A percentile compares a stretch with the other conserved stretches of the same genome.
Evolutionary conservation across 202 grass and related monocot species (phyloP).

Genomic region (Setaria viridis): DNA sequence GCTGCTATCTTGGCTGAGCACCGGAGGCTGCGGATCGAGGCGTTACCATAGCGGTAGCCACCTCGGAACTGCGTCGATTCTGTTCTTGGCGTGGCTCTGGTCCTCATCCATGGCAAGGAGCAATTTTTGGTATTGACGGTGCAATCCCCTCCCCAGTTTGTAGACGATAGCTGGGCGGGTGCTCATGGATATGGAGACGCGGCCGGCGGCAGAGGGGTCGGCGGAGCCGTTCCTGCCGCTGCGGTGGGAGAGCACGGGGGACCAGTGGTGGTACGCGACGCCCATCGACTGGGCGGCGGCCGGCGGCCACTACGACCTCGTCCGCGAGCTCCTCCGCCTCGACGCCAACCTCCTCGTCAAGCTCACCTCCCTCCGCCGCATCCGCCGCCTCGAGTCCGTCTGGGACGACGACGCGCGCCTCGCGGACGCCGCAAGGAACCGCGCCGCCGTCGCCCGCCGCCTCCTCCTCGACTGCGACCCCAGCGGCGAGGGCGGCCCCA

Average conservation of each 20-base stretch:
- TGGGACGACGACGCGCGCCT: constrained; percentile 96
- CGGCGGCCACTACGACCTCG: constrained; percentile 89
- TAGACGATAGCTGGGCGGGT: not conserved
- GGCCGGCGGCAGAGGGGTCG: not conserved
- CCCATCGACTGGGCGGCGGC: constrained; percentile 93
- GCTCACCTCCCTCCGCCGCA: constrained; percentile 88
- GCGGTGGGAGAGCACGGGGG: constrained; percentile 94
- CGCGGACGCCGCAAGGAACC: constrained; percentile 59
- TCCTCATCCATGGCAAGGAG: not conserved
- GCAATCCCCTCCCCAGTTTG: not conserved
- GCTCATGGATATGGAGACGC: not conserved
- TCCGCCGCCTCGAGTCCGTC: constrained; percentile 89
- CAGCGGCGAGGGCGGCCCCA: not conserved
- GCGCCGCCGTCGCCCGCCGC: constrained; percentile 65
- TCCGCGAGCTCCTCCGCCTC: constrained; percentile 80
- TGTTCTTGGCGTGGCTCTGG: not conserved
- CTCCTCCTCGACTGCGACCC: constrained; percentile 68
- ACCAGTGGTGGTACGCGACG: constrained; percentile 97
- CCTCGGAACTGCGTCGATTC: not conserved
- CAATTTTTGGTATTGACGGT: not conserved
- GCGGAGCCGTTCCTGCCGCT: constrained; percentile 62
- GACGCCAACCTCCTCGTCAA: constrained; percentile 94
- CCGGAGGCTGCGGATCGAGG: not conserved
- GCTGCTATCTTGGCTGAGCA: no score
- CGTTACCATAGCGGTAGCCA: not conserved